Evolutionary conservation across 2,329 filamentous ascomycete genomes (phyloP), one percentile per base, ranked within the genome.

Genomic region (Clarireedia paspali): DNA sequence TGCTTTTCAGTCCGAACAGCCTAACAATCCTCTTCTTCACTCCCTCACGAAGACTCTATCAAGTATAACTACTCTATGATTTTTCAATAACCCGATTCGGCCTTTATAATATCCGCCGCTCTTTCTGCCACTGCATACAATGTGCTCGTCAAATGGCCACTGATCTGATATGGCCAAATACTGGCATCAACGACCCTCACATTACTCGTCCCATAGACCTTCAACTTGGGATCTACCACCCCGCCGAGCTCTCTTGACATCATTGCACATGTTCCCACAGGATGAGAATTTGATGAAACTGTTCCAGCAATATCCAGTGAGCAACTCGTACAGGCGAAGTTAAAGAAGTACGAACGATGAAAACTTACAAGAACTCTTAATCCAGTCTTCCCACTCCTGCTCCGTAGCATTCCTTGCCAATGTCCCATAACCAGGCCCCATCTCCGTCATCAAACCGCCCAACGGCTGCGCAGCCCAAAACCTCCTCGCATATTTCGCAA

Each of bases 141-240:
- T 12, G 57, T 55, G 44, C 54, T 60, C 27, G 52, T 46, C 38
- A 63, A 52, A 56, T 63, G 60, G 7, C 58, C 61, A n/a, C 62
- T 51, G 4, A 57, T 46, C 24, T 57, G 42, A 30, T 59, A 49
- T 6, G 62, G 59, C 30, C 57, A 54, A 27, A 63, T 44, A 24
- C 59, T 61, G 3, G 62, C 62, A 62, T 63, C 62, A 12, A 59
- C 58, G 2, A 63, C 62, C 30, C 59, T 56, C 30, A 63, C 53
- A 27, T 58, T 59, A 38, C 39, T 53, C 23, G 55, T 58, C 6
- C 57, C 56, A 57, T 63, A 63, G 3, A 63, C 61, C 38, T 39
- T 62, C 57, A 63, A 52, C 24, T 54, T 50, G 6, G 47, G 30
- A 51, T 63, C 62, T 20, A 63, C 60, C 17, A 63, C 62, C 7